Percentiles rank a stretch among this genome's conserved stretches.
These are phyloP conservation scores for Neofusicoccum cordaticola DNA, from an alignment of 2,329 filamentous ascomycete genomes.

Conservation along the genomic window DNA sequence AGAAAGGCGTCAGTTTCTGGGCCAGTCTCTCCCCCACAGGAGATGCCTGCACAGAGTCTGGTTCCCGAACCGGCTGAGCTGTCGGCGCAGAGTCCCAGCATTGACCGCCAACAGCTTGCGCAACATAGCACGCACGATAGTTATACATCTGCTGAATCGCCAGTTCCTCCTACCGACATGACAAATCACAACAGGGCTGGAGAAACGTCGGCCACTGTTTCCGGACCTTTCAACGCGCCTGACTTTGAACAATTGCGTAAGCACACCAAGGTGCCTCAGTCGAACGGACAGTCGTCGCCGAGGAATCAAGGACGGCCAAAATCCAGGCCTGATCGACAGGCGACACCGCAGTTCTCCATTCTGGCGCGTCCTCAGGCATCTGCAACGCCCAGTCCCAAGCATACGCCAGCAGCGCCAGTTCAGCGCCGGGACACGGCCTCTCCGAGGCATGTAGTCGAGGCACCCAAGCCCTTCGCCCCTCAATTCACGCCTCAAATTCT, in stretches of 20 bases:
- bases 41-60: slow-evolving; percentile 20
- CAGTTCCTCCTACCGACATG: not conserved
- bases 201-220: slow-evolving; percentile 35
- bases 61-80: slow-evolving; percentile 44
- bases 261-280: slow-evolving; percentile 23
- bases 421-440: slow-evolving; percentile 29
- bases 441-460: slow-evolving; percentile 17
- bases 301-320: not conserved
- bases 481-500: slow-evolving; percentile 38
- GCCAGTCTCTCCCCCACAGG: slow-evolving; percentile 15
- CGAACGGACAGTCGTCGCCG: slow-evolving; percentile 3
- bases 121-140: not conserved
- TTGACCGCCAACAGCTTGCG: not conserved
- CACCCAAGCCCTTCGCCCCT: slow-evolving; percentile 19
- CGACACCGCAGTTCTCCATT: slow-evolving; percentile 17
- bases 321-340: not conserved
- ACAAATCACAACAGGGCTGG: slow-evolving; percentile 17
- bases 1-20: slow-evolving; percentile 19
- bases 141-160: not conserved
- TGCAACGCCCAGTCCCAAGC: slow-evolving; percentile 17
- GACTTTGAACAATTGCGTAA: slow-evolving; percentile 39
- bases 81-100: slow-evolving; percentile 40
- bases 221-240: slow-evolving; percentile 41
- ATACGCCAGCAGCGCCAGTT: slow-evolving; percentile 27
- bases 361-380: slow-evolving; percentile 7